These are phyloP conservation scores for Rubus parviflorus DNA, from an alignment of 306 rosid species.

Conservation along the genomic window DNA sequence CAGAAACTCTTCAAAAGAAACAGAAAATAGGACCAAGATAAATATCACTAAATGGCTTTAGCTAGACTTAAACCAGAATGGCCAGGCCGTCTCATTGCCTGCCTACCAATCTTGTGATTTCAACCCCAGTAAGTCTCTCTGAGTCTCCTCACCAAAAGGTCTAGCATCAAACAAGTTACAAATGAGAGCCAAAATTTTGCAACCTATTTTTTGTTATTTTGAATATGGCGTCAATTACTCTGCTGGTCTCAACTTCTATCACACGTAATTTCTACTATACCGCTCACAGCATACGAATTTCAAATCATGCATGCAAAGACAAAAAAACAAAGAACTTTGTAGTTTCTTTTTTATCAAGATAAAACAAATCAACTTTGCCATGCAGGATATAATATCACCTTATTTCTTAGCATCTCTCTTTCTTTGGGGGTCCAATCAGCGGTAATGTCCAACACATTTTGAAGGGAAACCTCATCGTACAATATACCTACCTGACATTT, in stretches of 20 bases:
- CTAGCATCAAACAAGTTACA: conserved; percentile 15
- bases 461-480: conserved; percentile 83
- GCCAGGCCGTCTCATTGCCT: background rate
- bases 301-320: conserved; percentile 8
- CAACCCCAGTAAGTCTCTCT: background rate
- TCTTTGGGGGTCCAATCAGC: conserved; percentile 92
- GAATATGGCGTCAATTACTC: background rate
- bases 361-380: background rate
- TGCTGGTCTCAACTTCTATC: background rate
- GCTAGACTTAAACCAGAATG: background rate
- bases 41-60: too few species aligned
- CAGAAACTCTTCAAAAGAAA: background rate
- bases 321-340: background rate
- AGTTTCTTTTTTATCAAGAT: background rate
- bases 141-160: background rate
- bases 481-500: conserved; percentile 82
- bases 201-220: background rate
- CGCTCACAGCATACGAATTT: background rate
- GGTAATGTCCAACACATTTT: conserved; percentile 72
- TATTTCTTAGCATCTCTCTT: conserved; percentile 85
- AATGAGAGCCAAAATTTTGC: background rate
- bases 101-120: conserved; percentile 1
- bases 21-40: background rate
- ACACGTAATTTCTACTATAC: background rate
- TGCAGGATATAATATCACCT: conserved; percentile 50